Base-by-base conservation (phyloP, 1,284 basidiomycete genomes). In the Cerrena zonata region DNA sequence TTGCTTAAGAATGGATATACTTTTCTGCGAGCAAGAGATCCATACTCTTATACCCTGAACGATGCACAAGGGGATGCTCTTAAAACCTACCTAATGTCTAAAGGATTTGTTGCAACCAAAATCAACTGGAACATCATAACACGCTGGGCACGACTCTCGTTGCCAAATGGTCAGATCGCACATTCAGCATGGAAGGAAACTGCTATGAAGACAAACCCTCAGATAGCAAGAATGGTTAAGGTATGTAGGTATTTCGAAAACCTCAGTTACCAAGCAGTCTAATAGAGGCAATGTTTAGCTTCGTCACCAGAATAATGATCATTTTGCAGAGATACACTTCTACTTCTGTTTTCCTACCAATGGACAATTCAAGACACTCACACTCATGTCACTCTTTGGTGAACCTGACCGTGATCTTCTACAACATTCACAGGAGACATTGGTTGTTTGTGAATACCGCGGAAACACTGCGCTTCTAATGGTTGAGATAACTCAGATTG, bases 131-230 rank as follows among this genome's bases (percentile, higher is more conserved):
- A 4, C 22, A 23, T n/a, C 25, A n/a, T 57, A 2, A 5, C 5
- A 19, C 19, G 56, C 3, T 69, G 63, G 66, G 64, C 63, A 15
- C 55, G 61, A 2, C 37, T 67, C 4, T 45, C 39, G 2, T 52
- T 68, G 13, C 65, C 67, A 1, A 68, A 58, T 54, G 62, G 62
- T 1, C 65, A 68, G 27, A 58, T 63, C 26, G 64, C 62, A 1
- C 53, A 63, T 0, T 60, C 58, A 2, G 12, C 23, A 3, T 67
- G 64, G 63, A 58, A 55, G 34, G 66, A 67, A 7, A 10, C 26
- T 45, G 23, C n/a, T 53, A n/a, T n/a, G 3, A 55, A 55, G 39
- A 13, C 24, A 2, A 23, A 47, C 10, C n/a, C 58, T 10, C 46
- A 61, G 10, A 57, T 50, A 21, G 47, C 63, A 4, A 46, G 60